Evolutionary conservation across 257 asterid species (phyloP), one percentile per base, ranked within the genome.

Genomic region (Solanum sejunctum): DNA sequence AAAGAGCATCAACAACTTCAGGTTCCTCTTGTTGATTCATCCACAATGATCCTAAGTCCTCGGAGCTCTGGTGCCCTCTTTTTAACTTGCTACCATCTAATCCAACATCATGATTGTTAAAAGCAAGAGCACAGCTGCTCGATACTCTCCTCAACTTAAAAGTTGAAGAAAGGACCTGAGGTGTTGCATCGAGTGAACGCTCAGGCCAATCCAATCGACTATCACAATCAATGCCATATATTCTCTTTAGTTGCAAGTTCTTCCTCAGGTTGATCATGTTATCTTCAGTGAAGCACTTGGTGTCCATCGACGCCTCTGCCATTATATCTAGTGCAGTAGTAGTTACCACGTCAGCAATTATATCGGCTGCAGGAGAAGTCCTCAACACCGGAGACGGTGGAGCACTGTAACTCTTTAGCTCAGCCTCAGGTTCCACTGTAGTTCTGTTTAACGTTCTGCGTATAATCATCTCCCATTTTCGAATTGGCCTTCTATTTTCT

Each of bases 301-400:
- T 11, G 75, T 57, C 85, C 69, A 58, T 32, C 12, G 92, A 61
- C 55, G 17, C 88, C 58, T 64, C 93, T 96, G 91, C 98, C 89
- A 85, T 92, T 97, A 12, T 94, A 89, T 91, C 97, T 23, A 91
- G 92, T n/a, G 87, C 84, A 83, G 93, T 69, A 60, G 87, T 92
- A 36, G 26, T 78, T 86, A 88, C 98, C 43, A 92, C 96, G 87
- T 77, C 97, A 51, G 93, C 88, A 43, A 89, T 87, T 56, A 90
- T 91, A 87, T 96, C 95, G 80, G 92, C 98, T 39, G 90, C 67
- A 57, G 93, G 93, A 86, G 89, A 92, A 85, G 95, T 95, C 88
- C 84, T 93, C 78, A 98, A 89, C 18, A 91, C 96, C 1, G 99
- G 99, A 87, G 98, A 90, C 55, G 97, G 88, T 84, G 98, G 98